Conservation (phyloP, 75 land plant genomes). For the Picea sitchensis region DNA sequence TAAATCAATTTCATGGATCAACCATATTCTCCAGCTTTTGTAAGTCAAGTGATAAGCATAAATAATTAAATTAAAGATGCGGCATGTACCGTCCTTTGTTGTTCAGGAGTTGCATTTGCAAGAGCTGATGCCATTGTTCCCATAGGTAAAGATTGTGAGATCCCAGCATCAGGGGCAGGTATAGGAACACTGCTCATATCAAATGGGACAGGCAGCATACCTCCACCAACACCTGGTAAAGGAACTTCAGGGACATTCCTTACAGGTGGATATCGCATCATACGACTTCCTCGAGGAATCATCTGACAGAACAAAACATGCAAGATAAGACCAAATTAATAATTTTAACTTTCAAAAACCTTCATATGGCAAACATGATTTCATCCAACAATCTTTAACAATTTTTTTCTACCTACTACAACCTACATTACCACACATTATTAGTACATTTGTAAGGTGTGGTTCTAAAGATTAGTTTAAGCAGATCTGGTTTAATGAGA, state of each 20-base stretch:
- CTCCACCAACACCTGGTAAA: constrained; percentile 48
- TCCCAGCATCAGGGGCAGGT: constrained; percentile 45
- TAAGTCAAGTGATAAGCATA: background rate
- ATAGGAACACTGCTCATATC: constrained; percentile 65
- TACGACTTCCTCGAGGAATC: constrained; percentile 59
- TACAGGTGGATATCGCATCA: constrained; percentile 59
- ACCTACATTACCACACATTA: background rate
- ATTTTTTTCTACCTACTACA: too few relatives aligned
- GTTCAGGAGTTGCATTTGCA: constrained; percentile 90
- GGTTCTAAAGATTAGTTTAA: background rate
- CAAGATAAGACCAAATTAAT: background rate
- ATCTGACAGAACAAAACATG: constrained; percentile 31
- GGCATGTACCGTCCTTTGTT: constrained; percentile 75
- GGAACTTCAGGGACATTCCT: constrained; percentile 53
- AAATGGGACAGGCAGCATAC: constrained; percentile 70
- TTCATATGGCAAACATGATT: background rate
- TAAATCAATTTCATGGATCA: background rate
- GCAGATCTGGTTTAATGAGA: background rate
- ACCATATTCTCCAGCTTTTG: background rate
- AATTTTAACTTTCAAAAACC: background rate
- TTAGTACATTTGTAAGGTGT: background rate
- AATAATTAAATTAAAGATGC: background rate
- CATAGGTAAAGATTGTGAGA: constrained; percentile 57
- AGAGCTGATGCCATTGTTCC: constrained; percentile 82
- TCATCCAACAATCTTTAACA: background rate